phyloP scores from a whole-genome alignment of 345 rosid species.

The Eucalyptus victrix region DNA sequence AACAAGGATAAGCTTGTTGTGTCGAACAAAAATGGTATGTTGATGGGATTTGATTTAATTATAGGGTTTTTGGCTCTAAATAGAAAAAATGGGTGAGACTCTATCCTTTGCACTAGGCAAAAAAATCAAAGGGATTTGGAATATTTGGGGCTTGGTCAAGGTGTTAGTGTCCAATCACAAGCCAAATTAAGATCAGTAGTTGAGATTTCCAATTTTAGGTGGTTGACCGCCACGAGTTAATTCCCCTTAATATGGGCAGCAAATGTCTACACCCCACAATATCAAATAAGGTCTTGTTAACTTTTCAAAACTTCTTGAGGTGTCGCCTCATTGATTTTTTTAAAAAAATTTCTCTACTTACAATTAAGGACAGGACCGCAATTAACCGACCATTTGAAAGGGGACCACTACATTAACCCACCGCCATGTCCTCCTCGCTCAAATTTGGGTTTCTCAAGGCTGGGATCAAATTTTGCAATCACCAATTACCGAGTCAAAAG shows the following conservation, averaged over 20 bases:
- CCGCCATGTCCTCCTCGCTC: accelerated
- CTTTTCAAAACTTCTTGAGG: background rate
- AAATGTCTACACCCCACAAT: background rate
- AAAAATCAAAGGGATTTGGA: background rate
- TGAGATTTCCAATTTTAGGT: slow-evolving; percentile 7
- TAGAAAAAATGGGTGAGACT: background rate
- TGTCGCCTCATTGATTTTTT: background rate
- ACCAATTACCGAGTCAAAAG: background rate
- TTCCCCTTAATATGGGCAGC: background rate
- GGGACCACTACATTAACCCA: background rate
- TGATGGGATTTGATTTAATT: background rate
- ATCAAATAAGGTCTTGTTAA: background rate
- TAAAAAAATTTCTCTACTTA: background rate
- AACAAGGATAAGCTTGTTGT: background rate
- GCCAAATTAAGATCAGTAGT: background rate
- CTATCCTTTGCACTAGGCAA: background rate
- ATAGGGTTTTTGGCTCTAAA: background rate
- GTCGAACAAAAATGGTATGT: background rate
- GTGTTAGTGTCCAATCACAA: background rate
- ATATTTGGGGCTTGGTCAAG: background rate
- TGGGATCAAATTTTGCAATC: background rate
- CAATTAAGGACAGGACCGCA: background rate
- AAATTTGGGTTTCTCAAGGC: background rate
- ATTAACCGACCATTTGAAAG: background rate
- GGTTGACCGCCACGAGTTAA: background rate